Evolutionary conservation across 2,329 filamentous ascomycete species (phyloP), one percentile per base, ranked within the genome.

Genomic region (Ceratocystis ficicola): DNA sequence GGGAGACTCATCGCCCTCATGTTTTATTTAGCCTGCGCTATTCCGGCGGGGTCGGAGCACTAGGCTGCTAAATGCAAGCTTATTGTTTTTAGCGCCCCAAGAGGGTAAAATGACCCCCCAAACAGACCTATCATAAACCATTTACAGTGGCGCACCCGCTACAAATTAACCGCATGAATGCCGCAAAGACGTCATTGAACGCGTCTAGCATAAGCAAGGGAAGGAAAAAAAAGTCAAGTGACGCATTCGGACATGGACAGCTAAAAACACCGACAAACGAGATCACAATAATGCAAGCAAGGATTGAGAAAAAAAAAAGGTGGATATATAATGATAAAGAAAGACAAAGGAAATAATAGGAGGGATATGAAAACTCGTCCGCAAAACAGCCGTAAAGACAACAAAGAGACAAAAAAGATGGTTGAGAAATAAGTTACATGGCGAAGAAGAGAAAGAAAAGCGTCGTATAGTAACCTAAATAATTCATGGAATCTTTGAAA

Each of bases 401-500:
- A 46, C 2, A 25, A 25, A 61, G 32, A 36, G 8, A 36, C 32
- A 61, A 30, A 46, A 57, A 57, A 57, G 8, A 12, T 25, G 52
- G 22, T 57, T 57, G 52, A 28, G 52, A 57, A 57, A 57, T 57
- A 57, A 57, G 52, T 57, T 57, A 57, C 52, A 57, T 12, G 7
- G 28, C 15, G 52, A 57, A 57, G 12, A 28, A 57, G 52, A 57
- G 30, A 32, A 48, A 8, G 28, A 28, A 48, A 44, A 62, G 60
- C 60, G 60, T 62, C 60, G 44, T 44, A 62, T 44, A 44, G 41
- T 30, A 48, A 36, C 17, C 61, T 2, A 17, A 48, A 63, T 46
- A 44, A 25, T 17, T 15, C 22, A 48, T 48, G 61, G 44, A 63
- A 63, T 63, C 61, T 32, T 46, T 63, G 61, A 63, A 63, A 44